Conservation (phyloP, 352 stramenopile genomes). For the Phytophthora niederhauseri region DNA sequence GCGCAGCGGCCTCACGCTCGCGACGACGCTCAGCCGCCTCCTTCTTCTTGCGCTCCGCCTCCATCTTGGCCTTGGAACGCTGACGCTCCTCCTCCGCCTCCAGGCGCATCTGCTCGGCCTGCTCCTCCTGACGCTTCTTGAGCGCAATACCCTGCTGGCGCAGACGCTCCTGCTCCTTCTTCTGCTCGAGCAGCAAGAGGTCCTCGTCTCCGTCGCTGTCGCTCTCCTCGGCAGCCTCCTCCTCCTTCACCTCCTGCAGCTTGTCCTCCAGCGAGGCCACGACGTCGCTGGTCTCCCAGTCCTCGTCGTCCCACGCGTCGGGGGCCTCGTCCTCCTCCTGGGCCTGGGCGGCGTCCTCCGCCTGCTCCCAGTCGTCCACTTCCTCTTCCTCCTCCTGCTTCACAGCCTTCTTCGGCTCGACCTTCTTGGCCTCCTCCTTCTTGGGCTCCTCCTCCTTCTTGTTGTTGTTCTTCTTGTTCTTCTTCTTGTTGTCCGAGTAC, state of each 20-base stretch:
- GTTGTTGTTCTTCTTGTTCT: conserved; percentile 62
- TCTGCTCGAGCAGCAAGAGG: conserved; percentile 93
- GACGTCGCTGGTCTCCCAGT: conserved; percentile 83
- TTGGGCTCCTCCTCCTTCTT: conserved; percentile 38
- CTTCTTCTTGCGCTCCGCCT: conserved; percentile 86
- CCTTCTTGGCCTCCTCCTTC: conserved; percentile 45
- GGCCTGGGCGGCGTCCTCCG: conserved; percentile 46
- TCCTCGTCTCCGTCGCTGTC: conserved; percentile 93
- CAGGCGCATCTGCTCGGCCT: conserved; percentile 68
- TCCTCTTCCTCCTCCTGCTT: conserved; percentile 71
- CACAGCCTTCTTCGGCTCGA: conserved; percentile 34
- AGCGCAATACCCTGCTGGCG: conserved; percentile 93
- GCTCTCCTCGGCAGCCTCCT: conserved; percentile 32
- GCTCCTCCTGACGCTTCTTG: conserved; percentile 94
- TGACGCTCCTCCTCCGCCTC: conserved; percentile 68
- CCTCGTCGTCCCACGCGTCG: conserved; percentile 85
- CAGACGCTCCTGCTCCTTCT: conserved; percentile 94
- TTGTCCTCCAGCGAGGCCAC: conserved; percentile 84
- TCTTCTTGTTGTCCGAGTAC: conserved; percentile 93
- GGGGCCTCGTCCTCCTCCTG: conserved; percentile 67
- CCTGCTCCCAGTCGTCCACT: conserved; percentile 71
- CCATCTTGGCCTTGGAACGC: conserved; percentile 84
- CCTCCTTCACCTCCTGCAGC: conserved; percentile 60
- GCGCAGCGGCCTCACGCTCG: conserved; percentile 72
- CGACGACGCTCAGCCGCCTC: conserved; percentile 75